These are phyloP conservation scores for Paecilomyces fulvus DNA, from an alignment of 2,329 filamentous ascomycete species.

Conservation along the genomic window DNA sequence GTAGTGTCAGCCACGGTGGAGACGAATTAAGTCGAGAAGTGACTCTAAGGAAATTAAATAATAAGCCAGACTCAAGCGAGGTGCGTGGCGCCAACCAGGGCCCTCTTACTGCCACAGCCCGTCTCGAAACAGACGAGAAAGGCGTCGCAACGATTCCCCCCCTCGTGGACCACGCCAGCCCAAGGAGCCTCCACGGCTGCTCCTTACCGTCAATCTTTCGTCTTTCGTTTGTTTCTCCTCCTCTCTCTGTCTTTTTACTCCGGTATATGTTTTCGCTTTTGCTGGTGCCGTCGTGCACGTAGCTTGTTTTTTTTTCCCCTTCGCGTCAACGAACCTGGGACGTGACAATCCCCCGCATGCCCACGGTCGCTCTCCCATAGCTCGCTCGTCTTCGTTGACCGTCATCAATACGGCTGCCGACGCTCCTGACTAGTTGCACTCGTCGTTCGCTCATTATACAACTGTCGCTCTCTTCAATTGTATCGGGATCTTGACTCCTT, in stretches of 20 bases:
- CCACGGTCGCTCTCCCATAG: constrained; percentile 1
- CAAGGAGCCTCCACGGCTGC: constrained; percentile 3
- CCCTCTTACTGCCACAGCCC: neutral
- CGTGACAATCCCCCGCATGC: constrained; percentile 10
- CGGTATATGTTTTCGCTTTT: constrained; percentile 10
- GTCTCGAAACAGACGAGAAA: neutral
- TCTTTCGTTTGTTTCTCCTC: constrained; percentile 2
- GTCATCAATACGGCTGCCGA: neutral
- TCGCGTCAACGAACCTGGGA: constrained; percentile 19
- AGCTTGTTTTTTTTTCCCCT: constrained; percentile 13
- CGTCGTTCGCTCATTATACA: constrained; percentile 19
- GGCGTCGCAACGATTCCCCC: neutral
- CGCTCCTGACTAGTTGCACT: constrained; percentile 4
- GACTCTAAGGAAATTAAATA: neutral
- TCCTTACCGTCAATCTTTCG: constrained; percentile 4
- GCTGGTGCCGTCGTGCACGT: constrained; percentile 24
- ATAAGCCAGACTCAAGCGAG: neutral
- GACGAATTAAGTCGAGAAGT: neutral
- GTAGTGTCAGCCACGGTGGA: neutral
- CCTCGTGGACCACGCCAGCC: neutral
- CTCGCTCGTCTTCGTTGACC: neutral
- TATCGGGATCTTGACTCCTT: constrained; percentile 2
- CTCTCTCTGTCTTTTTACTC: constrained; percentile 1
- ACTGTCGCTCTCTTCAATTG: constrained; percentile 17
- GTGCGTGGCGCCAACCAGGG: neutral